Evolutionary conservation across 495 filamentous ascomycete genomes (phyloP).

Genomic region (Penicillium dipodomyicola): DNA sequence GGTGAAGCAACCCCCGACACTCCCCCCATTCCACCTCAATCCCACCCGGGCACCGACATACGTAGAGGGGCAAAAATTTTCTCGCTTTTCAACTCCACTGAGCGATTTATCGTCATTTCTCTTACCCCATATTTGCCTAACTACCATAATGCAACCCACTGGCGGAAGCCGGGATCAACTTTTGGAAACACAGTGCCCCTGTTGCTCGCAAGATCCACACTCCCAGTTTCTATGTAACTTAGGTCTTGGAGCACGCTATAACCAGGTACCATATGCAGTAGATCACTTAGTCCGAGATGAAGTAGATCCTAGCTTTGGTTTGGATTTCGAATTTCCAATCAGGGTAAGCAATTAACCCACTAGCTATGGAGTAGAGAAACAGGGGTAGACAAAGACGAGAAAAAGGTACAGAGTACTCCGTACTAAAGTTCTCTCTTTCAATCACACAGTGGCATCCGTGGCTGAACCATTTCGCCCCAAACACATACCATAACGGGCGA

Average conservation of each 20-base stretch:
- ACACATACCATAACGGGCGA: neutral
- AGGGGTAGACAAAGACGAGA: neutral
- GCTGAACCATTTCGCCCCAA: neutral
- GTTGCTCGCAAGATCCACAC: conserved; percentile 4
- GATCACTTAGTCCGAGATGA: conserved; percentile 8
- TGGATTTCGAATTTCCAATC: neutral
- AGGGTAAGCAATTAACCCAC: neutral
- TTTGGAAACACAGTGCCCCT: conserved; percentile 3
- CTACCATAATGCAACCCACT: conserved; percentile 2
- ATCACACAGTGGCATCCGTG: conserved; percentile 1
- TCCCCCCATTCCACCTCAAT: neutral
- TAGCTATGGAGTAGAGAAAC: neutral
- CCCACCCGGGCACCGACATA: neutral
- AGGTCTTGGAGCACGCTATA: neutral
- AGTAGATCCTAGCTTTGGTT: neutral
- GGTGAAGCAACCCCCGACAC: conserved; percentile 19
- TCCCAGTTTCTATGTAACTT: neutral
- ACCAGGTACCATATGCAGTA: conserved; percentile 10
- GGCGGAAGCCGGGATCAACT: neutral
- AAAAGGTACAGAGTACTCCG: neutral
- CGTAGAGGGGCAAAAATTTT: neutral
- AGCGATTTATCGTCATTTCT: conserved; percentile 13
- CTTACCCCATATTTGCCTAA: conserved; percentile 23
- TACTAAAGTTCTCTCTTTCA: neutral
- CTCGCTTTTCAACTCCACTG: conserved; percentile 9